Evolutionary conservation across 208 protist genomes (phyloP), one percentile per base, ranked within the genome.

Genomic region (Acanthamoeba pearcei): DNA sequence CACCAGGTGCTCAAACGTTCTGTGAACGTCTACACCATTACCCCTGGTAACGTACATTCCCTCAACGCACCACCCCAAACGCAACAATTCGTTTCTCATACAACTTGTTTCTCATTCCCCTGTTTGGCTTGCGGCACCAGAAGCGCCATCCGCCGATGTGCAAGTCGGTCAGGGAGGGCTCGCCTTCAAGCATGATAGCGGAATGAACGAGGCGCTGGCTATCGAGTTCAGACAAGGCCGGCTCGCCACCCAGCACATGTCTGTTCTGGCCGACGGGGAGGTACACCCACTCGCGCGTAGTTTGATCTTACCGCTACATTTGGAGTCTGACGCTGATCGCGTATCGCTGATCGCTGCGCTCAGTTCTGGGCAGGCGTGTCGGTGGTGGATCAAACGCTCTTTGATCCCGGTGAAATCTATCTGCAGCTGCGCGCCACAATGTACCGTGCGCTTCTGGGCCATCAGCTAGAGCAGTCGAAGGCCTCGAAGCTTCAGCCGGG

Each of bases 1-100:
- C 76, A 32, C 42, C 76, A 57, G 42, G 13, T 83, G 76, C 76
- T 83, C 24, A 57, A 53, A n/a, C 22, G 42, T 42, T 83, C 76
- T 5, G 76, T 53, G 3, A 4, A 38, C 12, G 76, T 55, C 24
- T 83, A 80, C 24, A 83, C 35, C 8, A 53, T 74, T 24, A 22
- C 32, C 3, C 5, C 29, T 9, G 76, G 38, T 53, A 83, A 27
- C 38, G 24, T 42, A 42, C 27, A 5, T 15, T 42, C 66, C 2
- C 29, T 9, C 29, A n/a, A 29, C 64, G 27, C 64, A 10, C 64
- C 49, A 53, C 46, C 0, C 46, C 46, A 49, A 49, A 49, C 10
- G 46, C 46, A 49, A 49, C 49, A 17, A 5, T 13, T 53, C 0
- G 10, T 53, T 53, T 53, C 29, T 72, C 29, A 72, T 53, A 53